Base-by-base conservation (phyloP, 345 rosid species). In the Eucalyptus virginea region DNA sequence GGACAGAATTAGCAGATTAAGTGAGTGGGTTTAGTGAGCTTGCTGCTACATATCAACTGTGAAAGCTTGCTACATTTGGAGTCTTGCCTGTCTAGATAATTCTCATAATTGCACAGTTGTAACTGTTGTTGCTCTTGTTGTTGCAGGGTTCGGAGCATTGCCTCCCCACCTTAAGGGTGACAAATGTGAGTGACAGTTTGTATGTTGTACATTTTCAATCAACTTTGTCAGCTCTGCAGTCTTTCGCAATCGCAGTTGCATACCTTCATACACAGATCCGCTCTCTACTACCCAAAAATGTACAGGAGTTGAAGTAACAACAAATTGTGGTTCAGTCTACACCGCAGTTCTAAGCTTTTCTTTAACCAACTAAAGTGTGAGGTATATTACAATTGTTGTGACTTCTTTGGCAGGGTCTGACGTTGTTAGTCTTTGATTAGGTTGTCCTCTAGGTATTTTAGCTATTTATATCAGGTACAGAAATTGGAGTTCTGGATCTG, bases 221-320 rank as follows among this genome's bases (percentile, higher is more conserved):
- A 87, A 91, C 92, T 56, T 91, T 97, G 62, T 97, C 99, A 87
- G 97, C 94, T 81, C 92, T 98, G 96, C 99, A 98, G 91, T 92
- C 97, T 87, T 94, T 98, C 89, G 91, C 98, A 49, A 94, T 97
- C 89, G 99, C 99, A 89, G 93, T 98, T 89, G 99, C 99, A 18
- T 93, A 93, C 88, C 93, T 96, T 90, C 99, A 98, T 94, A 89
- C 92, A 81, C 95, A 93, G 89, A 95, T 93, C 90, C 93, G 97
- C 28, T 89, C 89, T 87, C 92, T 94, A 37, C 90, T 90, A 91
- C 95, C 96, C 69, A 87, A 90, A 93, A 91, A 87, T 93, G 28
- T 77, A 77, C 94, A 94, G 34, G 56, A 93, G 88, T 54, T n/a
- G 88, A 86, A 60, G 60, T 87, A 87, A 87, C 65, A 54, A 60